Base-by-base conservation (phyloP, 495 filamentous ascomycete genomes). In the Penicillium mononematosum region DNA sequence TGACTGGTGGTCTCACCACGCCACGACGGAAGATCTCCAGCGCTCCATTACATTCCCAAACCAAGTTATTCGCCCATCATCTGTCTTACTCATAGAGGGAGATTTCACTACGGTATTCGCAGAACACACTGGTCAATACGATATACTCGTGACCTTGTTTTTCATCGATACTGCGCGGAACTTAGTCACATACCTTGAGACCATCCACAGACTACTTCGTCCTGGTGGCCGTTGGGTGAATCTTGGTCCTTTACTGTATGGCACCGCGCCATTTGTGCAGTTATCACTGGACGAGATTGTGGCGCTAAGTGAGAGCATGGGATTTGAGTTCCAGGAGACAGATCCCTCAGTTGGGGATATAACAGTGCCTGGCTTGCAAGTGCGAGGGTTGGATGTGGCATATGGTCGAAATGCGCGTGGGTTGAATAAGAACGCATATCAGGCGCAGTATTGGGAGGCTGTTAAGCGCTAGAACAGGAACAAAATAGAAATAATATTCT, bases 151-250 rank as follows among this genome's bases (percentile, higher is more conserved):
- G 0, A 78, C 78, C 1, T 64, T 79, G 24, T 81, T 81, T 61
- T 80, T 81, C 65, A 75, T 81, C 54, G 78, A 81, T 60, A 81
- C 78, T 7, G 78, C 78, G 1, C 67, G 72, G 14, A 78, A 80
- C 46, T 56, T 79, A 5, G 61, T 75, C 34, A 58, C 61, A 10
- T 81, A 80, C 53, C 56, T 79, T 3, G 71, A 75, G 42, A 78
- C 64, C 2, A 79, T 79, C 27, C 62, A 68, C 29, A 65, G 65
- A 4, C 25, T 75, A 3, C 70, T 81, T 6, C 59, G 58, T 20
- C 67, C 70, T 8, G 72, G 70, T 1, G 77, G 78, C 2, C 39
- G 62, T 19, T 79, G 78, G 78, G 64, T 81, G 39, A 81, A 81
- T 46, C 67, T 76, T 0, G 77, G 78, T 0, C 78, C 78, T 25